These are phyloP conservation scores for Blastobotrys serpentis DNA, from an alignment of 1,139 yeast species.

Conservation along the genomic window DNA sequence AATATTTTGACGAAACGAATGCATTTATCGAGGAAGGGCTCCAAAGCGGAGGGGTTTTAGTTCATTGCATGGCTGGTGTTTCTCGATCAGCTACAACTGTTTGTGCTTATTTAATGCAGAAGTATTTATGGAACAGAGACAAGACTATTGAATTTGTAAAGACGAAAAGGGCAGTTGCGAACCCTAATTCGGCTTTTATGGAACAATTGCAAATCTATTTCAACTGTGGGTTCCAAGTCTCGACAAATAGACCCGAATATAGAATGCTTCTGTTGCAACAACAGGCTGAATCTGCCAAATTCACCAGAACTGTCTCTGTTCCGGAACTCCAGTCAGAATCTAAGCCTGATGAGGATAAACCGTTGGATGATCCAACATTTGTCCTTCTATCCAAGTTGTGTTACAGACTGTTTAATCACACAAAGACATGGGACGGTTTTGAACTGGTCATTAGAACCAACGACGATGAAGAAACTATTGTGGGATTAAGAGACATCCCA, in stretches of 20 bases:
- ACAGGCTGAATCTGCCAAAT: slow-evolving; percentile 33
- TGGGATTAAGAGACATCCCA: background rate
- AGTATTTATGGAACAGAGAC: slow-evolving; percentile 55
- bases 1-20: slow-evolving; percentile 58
- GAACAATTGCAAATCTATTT: slow-evolving; percentile 68
- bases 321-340: background rate
- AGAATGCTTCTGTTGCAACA: slow-evolving; percentile 52
- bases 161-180: slow-evolving; percentile 55
- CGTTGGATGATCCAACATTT: slow-evolving; percentile 2
- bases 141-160: slow-evolving; percentile 73
- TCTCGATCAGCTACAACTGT: slow-evolving; percentile 75
- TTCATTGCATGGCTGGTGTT: slow-evolving; percentile 72
- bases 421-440: slow-evolving; percentile 3
- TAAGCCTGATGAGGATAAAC: background rate
- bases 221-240: slow-evolving; percentile 46
- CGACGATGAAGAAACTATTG: background rate
- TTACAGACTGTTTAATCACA: slow-evolving; percentile 5
- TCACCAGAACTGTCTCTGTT: slow-evolving; percentile 1
- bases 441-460: background rate
- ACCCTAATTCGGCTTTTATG: slow-evolving; percentile 77
- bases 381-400: slow-evolving; percentile 2
- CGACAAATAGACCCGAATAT: slow-evolving; percentile 44
- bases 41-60: slow-evolving; percentile 34
- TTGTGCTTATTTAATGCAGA: slow-evolving; percentile 77
- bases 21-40: slow-evolving; percentile 55